These are phyloP conservation scores for Amphichorda felina DNA, from an alignment of 2,329 filamentous ascomycete genomes.

Conservation along the genomic window DNA sequence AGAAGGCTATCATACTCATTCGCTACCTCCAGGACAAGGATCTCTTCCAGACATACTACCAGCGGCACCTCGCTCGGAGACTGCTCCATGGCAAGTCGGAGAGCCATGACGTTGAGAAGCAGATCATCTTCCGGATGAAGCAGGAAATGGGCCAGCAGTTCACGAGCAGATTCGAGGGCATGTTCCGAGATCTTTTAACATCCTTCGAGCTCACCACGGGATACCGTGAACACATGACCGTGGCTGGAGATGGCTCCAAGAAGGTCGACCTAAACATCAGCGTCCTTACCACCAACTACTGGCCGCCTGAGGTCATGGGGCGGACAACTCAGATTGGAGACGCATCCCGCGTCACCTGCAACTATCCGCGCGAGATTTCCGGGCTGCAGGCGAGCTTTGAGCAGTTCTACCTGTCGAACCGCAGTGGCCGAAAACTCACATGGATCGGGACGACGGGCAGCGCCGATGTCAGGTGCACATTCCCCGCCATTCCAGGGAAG, in stretches of 20 bases:
- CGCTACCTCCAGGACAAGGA: conserved; percentile 88
- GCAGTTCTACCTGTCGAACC: conserved; percentile 75
- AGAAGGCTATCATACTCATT: conserved; percentile 80
- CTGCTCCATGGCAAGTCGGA: conserved; percentile 82
- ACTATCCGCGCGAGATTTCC: conserved; percentile 64
- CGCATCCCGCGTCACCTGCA: conserved; percentile 36
- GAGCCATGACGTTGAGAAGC: conserved; percentile 84
- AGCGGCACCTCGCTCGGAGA: conserved; percentile 85
- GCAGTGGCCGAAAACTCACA: conserved; percentile 77
- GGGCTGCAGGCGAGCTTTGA: conserved; percentile 75
- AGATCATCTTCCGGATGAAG: conserved; percentile 96
- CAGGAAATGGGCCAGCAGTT: conserved; percentile 91
- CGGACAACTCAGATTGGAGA: conserved; percentile 38
- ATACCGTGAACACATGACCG: conserved; percentile 58
- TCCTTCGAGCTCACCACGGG: conserved; percentile 71
- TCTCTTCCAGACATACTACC: conserved; percentile 93
- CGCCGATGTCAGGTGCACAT: conserved; percentile 72
- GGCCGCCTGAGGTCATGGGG: conserved; percentile 85
- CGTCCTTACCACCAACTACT: conserved; percentile 86
- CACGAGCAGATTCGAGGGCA: conserved; percentile 84
- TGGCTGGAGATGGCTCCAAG: conserved; percentile 28
- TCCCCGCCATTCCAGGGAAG: conserved; percentile 63
- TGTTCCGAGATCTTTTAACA: conserved; percentile 93
- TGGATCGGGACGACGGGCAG: conserved; percentile 66
- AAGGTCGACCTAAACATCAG: conserved; percentile 70